Conservation (phyloP, 495 filamentous ascomycete genomes). For the Pseudomonodictys pantanalensis region DNA sequence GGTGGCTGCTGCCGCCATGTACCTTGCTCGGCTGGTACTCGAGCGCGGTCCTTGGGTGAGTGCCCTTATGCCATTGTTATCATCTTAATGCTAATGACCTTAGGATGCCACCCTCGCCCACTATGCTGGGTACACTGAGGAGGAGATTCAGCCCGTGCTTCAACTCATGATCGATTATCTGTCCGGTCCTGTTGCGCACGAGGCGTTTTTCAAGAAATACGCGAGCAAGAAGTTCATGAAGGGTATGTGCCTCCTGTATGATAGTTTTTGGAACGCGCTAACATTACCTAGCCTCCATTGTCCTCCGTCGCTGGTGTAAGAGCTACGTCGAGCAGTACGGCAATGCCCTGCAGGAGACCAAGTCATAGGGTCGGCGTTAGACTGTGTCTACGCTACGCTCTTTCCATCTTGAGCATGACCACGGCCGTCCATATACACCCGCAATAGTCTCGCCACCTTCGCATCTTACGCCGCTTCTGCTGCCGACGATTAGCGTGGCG, state of each 20-base stretch:
- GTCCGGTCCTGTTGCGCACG: constrained; percentile 78
- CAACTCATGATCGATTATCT: constrained; percentile 94
- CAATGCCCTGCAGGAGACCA: constrained; percentile 19
- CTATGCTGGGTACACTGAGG: constrained; percentile 90
- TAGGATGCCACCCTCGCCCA: constrained; percentile 85
- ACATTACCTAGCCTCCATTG: constrained; percentile 68
- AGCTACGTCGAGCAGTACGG: constrained; percentile 43
- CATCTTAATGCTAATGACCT: constrained; percentile 32
- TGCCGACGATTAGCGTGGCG: not conserved
- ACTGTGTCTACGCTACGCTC: not conserved
- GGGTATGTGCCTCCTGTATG: constrained; percentile 48
- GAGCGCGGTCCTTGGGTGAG: constrained; percentile 87
- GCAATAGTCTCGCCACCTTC: too few species aligned
- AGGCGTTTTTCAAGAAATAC: constrained; percentile 99
- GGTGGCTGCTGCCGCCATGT: constrained; percentile 90
- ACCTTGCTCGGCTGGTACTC: constrained; percentile 83
- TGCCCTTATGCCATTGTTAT: constrained; percentile 13
- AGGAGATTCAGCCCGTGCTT: constrained; percentile 89
- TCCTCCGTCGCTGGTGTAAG: constrained; percentile 92
- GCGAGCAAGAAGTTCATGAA: constrained; percentile 98
- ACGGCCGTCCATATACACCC: too few species aligned
- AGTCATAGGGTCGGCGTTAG: constrained; percentile 7
- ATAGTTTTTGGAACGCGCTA: not conserved
- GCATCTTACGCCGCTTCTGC: not conserved
- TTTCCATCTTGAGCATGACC: too few species aligned